phyloP scores from a whole-genome alignment of 805 yeast genomes.

The Starmerella geochares region DNA sequence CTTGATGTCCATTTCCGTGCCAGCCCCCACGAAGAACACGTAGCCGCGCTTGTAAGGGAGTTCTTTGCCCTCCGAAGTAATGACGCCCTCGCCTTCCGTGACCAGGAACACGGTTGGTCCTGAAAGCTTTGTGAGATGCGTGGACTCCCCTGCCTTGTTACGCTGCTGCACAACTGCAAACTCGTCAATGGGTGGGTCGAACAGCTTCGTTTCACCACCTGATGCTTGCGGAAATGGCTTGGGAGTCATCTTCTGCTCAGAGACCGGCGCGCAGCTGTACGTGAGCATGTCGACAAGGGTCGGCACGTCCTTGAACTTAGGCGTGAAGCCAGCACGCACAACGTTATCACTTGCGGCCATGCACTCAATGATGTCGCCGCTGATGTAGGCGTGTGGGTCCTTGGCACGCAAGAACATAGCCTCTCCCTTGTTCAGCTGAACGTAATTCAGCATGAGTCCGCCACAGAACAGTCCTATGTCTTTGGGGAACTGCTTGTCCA shows the following conservation, averaged over 20 bases:
- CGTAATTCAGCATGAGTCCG: conserved; percentile 82
- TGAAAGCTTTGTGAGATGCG: conserved; percentile 49
- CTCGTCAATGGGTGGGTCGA: conserved; percentile 95
- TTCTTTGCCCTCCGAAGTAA: conserved; percentile 36
- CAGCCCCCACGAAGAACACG: conserved; percentile 79
- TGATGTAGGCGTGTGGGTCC: conserved; percentile 96
- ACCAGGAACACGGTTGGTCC: conserved; percentile 86
- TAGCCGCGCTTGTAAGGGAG: conserved; percentile 56
- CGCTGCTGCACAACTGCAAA: conserved; percentile 83
- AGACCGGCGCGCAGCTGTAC: conserved; percentile 77
- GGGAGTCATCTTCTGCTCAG: conserved; percentile 82
- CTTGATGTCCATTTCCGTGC: conserved; percentile 48
- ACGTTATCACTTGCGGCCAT: conserved; percentile 99
- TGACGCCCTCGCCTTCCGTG: conserved; percentile 67
- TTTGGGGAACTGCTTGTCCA: conserved; percentile 79
- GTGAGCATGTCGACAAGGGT: conserved; percentile 86
- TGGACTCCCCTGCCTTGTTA: conserved; percentile 40
- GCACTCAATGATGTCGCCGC: conserved; percentile 96
- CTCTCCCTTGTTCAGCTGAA: conserved; percentile 72
- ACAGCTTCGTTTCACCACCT: conserved; percentile 39
- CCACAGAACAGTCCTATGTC: conserved; percentile 97
- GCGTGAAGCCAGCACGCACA: conserved; percentile 98
- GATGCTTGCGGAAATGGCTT: conserved; percentile 37
- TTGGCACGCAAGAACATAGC: conserved; percentile 94
- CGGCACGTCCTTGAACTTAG: conserved; percentile 91